These are phyloP conservation scores for Ophiostoma himal-ulmi DNA, from an alignment of 2,329 filamentous ascomycete species.

Conservation along the genomic window DNA sequence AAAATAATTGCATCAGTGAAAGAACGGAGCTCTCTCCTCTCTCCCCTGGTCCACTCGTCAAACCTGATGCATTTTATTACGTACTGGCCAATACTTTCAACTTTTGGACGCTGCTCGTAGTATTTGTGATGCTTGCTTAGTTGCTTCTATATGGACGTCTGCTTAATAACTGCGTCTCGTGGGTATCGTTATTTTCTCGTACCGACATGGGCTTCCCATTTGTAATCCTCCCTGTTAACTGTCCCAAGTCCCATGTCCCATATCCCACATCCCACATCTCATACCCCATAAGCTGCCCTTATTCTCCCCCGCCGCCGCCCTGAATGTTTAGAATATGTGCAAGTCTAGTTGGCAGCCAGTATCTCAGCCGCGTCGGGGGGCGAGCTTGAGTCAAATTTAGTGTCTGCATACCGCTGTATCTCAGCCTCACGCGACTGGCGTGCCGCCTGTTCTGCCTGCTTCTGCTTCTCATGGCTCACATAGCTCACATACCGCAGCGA, in stretches of 20 bases:
- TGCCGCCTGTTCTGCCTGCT: conserved; percentile 37
- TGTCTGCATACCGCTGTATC: conserved; percentile 39
- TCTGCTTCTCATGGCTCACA: conserved; percentile 45
- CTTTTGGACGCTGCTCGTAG: too few relatives aligned
- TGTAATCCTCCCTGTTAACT: background rate
- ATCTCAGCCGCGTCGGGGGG: conserved; percentile 53
- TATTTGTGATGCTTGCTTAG: background rate
- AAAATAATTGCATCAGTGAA: background rate
- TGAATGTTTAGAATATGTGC: too few relatives aligned
- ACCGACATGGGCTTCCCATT: background rate
- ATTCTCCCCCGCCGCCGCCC: too few relatives aligned
- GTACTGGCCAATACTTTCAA: background rate
- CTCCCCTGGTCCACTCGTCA: background rate
- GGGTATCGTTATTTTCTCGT: background rate
- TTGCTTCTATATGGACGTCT: background rate
- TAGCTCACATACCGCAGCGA: conserved; percentile 57
- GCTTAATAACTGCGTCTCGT: background rate
- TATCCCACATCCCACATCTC: background rate
- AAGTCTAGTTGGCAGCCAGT: conserved; percentile 47
- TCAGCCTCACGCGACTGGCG: conserved; percentile 40
- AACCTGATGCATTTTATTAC: background rate
- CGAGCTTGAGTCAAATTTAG: conserved; percentile 39
- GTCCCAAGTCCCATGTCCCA: background rate
- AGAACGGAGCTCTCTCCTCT: too few relatives aligned
- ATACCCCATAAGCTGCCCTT: background rate